phyloP scores from a whole-genome alignment of 176 grass and related monocot genomes.

The Eremochloa ophiuroides region DNA sequence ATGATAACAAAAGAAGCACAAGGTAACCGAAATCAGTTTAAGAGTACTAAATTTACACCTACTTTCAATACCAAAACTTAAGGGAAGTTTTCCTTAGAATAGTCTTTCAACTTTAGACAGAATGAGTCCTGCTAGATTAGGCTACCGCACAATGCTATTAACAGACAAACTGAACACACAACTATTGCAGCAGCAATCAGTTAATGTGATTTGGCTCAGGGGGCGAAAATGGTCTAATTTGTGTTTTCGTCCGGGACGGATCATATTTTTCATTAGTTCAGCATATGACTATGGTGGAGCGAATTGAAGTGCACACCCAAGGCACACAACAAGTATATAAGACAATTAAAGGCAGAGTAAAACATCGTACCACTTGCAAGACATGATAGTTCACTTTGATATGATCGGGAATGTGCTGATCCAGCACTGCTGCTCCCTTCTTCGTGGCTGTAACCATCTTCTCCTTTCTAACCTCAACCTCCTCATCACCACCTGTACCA shows the following conservation, averaged over 20 bases:
- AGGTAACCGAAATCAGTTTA: not conserved
- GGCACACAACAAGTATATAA: not conserved
- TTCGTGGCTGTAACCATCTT: conserved; percentile 78
- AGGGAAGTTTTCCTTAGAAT: not conserved
- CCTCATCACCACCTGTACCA: conserved; percentile 30
- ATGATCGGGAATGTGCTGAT: conserved; percentile 63
- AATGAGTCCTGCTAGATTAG: not conserved
- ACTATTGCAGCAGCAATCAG: not conserved
- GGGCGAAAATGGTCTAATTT: not conserved
- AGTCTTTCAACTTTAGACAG: not conserved
- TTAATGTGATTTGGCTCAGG: not conserved
- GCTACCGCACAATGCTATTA: not conserved
- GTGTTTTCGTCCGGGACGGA: not conserved
- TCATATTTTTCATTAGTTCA: not conserved
- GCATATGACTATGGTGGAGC: not conserved
- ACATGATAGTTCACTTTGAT: conserved; percentile 85
- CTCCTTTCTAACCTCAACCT: conserved; percentile 54
- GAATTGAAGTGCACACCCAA: not conserved
- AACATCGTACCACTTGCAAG: conserved; percentile 62
- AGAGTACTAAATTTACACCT: not conserved
- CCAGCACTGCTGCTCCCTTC: conserved; percentile 79
- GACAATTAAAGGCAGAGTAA: not conserved
- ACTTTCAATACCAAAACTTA: not conserved
- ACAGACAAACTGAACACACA: not conserved
- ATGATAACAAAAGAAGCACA: conserved; percentile 1